Evolutionary conservation across 139 green algal species (phyloP).

Genomic region (Diplosphaera chodatii): DNA sequence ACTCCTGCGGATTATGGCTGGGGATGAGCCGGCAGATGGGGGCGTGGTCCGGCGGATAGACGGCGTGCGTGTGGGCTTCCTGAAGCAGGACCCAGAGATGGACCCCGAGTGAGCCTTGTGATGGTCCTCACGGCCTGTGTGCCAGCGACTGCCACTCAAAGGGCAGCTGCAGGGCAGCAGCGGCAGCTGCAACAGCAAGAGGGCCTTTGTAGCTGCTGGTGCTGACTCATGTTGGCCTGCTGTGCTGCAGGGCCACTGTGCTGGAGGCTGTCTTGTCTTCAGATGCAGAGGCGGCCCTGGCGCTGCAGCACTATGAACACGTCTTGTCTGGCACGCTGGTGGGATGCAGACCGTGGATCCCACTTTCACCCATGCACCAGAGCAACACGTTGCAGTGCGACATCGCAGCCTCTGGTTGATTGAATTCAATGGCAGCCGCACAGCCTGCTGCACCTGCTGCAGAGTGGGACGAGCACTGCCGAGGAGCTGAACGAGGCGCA

Average conservation of each 20-base stretch:
- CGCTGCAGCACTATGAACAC: slow-evolving; percentile 22
- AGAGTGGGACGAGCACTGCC: not conserved
- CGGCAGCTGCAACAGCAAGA: too few species aligned
- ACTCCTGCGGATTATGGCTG: slow-evolving; percentile 56
- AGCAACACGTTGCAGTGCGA: too few species aligned
- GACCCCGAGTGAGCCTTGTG: not conserved
- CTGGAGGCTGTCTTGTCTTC: slow-evolving; percentile 23
- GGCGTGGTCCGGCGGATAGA: slow-evolving; percentile 20
- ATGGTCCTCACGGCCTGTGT: too few species aligned
- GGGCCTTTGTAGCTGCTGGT: too few species aligned
- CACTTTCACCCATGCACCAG: too few species aligned
- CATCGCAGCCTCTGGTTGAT: too few species aligned
- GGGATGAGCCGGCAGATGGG: slow-evolving; percentile 36
- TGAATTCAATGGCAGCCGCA: not conserved
- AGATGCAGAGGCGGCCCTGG: slow-evolving; percentile 16
- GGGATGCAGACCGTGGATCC: too few species aligned
- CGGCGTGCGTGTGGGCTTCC: slow-evolving; percentile 37
- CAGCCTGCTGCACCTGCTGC: not conserved
- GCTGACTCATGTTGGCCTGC: too few species aligned
- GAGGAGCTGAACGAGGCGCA: not conserved
- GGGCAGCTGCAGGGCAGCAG: too few species aligned
- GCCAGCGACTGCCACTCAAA: too few species aligned
- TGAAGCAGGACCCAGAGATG: slow-evolving; percentile 45
- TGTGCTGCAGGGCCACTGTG: slow-evolving; percentile 4
- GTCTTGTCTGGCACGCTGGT: not conserved